Conservation (phyloP, 225 moss, liverwort and hornwort species). For the Bryoerythrophyllum caledonicum region DNA sequence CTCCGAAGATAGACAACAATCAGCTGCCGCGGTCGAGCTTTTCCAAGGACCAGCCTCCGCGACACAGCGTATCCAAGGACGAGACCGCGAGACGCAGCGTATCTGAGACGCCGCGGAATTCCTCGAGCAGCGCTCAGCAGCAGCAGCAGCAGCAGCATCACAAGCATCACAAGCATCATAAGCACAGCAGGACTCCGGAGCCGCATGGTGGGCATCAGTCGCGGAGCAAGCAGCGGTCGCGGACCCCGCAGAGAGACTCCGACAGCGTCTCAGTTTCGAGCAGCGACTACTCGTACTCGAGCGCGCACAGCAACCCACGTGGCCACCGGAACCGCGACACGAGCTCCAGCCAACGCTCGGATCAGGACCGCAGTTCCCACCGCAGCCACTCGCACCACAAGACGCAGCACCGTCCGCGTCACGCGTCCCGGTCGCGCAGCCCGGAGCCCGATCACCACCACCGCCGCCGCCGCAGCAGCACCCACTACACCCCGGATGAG, state of each 20-base stretch:
- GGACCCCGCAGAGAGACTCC: background rate
- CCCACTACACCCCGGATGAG: conserved; percentile 9
- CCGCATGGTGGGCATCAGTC: conserved; percentile 4
- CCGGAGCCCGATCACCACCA: background rate
- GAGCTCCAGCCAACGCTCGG: conserved; percentile 25
- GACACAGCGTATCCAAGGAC: background rate
- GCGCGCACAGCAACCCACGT: conserved; percentile 21
- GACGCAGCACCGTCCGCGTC: conserved; percentile 5
- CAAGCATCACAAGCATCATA: background rate
- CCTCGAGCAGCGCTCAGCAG: background rate
- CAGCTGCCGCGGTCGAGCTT: background rate
- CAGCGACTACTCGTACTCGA: conserved; percentile 11
- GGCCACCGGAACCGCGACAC: conserved; percentile 7
- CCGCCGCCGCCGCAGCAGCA: conserved; percentile 15
- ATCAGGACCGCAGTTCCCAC: conserved; percentile 17
- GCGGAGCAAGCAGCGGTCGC: conserved; percentile 10
- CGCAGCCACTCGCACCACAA: conserved; percentile 19
- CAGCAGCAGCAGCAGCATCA: no score
- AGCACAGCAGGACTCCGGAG: background rate
- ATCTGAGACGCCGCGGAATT: background rate
- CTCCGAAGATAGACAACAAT: background rate
- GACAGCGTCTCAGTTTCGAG: conserved; percentile 21
- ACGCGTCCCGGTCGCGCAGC: conserved; percentile 8
- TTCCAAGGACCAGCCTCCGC: background rate
- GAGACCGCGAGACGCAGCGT: background rate